These are phyloP conservation scores for Phanerochaete sordida DNA, from an alignment of 768 basidiomycete species.

Conservation along the genomic window DNA sequence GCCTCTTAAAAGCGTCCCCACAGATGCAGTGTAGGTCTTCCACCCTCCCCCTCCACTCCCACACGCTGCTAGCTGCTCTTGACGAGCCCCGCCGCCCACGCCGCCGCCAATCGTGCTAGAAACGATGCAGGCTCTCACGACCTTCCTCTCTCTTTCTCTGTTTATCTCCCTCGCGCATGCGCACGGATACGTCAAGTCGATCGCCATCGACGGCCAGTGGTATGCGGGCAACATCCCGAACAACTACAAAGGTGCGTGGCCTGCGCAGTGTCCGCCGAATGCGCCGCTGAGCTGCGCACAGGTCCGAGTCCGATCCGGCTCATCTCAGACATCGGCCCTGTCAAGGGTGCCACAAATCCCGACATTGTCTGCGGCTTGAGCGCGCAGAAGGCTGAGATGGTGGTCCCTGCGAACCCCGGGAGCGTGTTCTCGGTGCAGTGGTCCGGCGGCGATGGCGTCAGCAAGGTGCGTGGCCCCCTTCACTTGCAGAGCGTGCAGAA, in stretches of 20 bases:
- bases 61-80: no score
- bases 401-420: conserved; percentile 58
- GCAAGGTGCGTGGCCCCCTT: conserved; percentile 27
- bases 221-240: conserved; percentile 43
- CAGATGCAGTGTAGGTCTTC: not conserved
- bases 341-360: conserved; percentile 55
- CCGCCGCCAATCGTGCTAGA: not conserved
- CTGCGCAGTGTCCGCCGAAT: not conserved
- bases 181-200: conserved; percentile 41
- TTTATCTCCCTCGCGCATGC: conserved; percentile 28
- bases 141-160: conserved; percentile 13
- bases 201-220: conserved; percentile 40
- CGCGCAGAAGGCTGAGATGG: conserved; percentile 45
- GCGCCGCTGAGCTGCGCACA: conserved; percentile 4
- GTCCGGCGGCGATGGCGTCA: conserved; percentile 38
- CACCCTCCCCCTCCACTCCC: not conserved
- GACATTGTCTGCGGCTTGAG: conserved; percentile 58
- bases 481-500: not conserved
- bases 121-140: not conserved
- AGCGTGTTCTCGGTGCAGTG: conserved; percentile 53
- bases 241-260: conserved; percentile 26
- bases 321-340: conserved; percentile 39
- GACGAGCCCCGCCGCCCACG: not conserved
- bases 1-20: not conserved
- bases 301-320: conserved; percentile 42